phyloP scores from a whole-genome alignment of 768 basidiomycete genomes.

The Lactarius akahatsu region DNA sequence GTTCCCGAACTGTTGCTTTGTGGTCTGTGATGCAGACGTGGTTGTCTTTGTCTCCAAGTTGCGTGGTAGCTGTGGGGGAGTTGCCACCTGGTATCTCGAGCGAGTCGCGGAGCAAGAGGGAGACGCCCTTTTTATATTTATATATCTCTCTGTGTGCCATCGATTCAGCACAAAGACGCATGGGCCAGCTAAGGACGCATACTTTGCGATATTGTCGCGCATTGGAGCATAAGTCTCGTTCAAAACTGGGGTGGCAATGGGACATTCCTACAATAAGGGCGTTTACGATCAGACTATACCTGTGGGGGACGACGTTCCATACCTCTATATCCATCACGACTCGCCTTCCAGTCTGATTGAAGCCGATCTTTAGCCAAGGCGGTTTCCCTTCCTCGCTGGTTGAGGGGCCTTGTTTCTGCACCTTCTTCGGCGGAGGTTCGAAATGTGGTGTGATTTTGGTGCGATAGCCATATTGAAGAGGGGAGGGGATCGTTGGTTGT shows the following conservation, averaged over 20 bases:
- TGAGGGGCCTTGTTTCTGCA: slow-evolving; percentile 32
- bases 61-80: slow-evolving; percentile 24
- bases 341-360: slow-evolving; percentile 74
- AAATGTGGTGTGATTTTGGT: slow-evolving; percentile 99
- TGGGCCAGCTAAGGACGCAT: slow-evolving; percentile 28
- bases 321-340: slow-evolving; percentile 92
- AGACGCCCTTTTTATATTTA: slow-evolving; percentile 84
- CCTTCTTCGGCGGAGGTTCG: slow-evolving; percentile 61
- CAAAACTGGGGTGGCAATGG: slow-evolving; percentile 81
- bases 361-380: slow-evolving; percentile 83
- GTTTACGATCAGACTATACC: not conserved
- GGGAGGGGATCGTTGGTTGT: slow-evolving; percentile 77
- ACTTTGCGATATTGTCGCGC: slow-evolving; percentile 70
- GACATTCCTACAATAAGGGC: slow-evolving; percentile 67
- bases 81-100: slow-evolving; percentile 41
- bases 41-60: slow-evolving; percentile 40
- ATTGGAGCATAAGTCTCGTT: slow-evolving; percentile 64
- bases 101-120: slow-evolving; percentile 88
- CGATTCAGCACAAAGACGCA: not conserved
- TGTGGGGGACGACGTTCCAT: slow-evolving; percentile 2
- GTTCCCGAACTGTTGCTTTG: slow-evolving; percentile 76
- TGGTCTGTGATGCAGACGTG: slow-evolving; percentile 86
- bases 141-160: slow-evolving; percentile 59
- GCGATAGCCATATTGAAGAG: slow-evolving; percentile 86
- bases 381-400: slow-evolving; percentile 40